phyloP scores from a whole-genome alignment of 2,329 filamentous ascomycete species.

The Ceratocystiopsis brevicomis region DNA sequence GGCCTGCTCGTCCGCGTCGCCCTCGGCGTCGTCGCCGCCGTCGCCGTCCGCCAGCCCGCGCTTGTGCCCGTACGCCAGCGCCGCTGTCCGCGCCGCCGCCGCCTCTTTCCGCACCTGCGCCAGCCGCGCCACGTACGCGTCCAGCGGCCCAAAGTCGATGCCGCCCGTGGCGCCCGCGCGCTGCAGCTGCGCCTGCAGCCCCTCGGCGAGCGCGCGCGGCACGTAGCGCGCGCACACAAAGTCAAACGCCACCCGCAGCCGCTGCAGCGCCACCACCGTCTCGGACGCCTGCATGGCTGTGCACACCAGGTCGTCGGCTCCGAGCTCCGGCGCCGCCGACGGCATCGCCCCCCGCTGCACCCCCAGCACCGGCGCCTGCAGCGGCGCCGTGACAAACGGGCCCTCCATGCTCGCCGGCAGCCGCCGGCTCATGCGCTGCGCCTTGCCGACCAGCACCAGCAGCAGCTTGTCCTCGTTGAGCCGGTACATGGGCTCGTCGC shows the following conservation, averaged over 20 bases:
- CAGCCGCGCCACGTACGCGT: slow-evolving; percentile 49
- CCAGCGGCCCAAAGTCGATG: slow-evolving; percentile 48
- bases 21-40: slow-evolving; percentile 43
- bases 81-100: slow-evolving; percentile 43
- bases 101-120: slow-evolving; percentile 52
- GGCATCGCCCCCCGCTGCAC: too few relatives aligned
- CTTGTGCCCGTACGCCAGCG: slow-evolving; percentile 48
- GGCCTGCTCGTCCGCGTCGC: slow-evolving; percentile 46
- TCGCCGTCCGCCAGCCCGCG: slow-evolving; percentile 36
- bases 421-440: slow-evolving; percentile 40
- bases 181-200: slow-evolving; percentile 24
- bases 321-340: slow-evolving; percentile 10
- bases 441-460: slow-evolving; percentile 48
- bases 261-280: slow-evolving; percentile 38
- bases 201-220: slow-evolving; percentile 21
- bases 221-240: slow-evolving; percentile 48
- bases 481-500: slow-evolving; percentile 71
- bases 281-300: slow-evolving; percentile 27
- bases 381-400: slow-evolving; percentile 54
- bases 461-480: slow-evolving; percentile 55
- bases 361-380: slow-evolving; percentile 49
- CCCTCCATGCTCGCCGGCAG: slow-evolving; percentile 73
- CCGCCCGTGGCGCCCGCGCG: slow-evolving; percentile 14
- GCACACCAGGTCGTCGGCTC: slow-evolving; percentile 12
- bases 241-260: slow-evolving; percentile 42